Evolutionary conservation across 1,284 basidiomycete genomes (phyloP), one percentile per base, ranked within the genome.

Genomic region (Schizophyllum commune): DNA sequence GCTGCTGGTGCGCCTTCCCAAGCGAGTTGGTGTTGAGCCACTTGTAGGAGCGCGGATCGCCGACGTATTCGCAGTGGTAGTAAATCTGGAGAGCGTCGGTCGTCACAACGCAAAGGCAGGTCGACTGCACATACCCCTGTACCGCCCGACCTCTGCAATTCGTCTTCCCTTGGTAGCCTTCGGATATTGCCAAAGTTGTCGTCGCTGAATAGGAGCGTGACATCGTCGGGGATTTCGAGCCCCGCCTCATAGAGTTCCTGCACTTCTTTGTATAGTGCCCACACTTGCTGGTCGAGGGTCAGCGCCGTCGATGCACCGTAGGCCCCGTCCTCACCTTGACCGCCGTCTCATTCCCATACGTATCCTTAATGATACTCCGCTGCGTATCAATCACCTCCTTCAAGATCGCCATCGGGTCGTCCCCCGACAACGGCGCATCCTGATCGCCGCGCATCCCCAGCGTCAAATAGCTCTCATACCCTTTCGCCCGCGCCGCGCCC

Each of bases 191-290:
- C 63, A 55, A 55, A 64, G 52, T 84, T 85, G 68, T 86, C 84
- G 63, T 86, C 84, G 1, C 82, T 73, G 83, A 83, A 86, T 21
- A 86, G 72, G 6, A 86, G 71, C 11, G 81, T 80, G 21, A 86
- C 76, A 66, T 84, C 82, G 58, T 84, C 83, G 0, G 80, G 79
- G 6, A 82, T 78, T 21, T 74, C 72, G 72, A 87, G 73, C 2
- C 84, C 85, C 61, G 82, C 76, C 55, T 85, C 83, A 67, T 85
- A 89, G 69, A 86, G 88, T 0, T 80, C 83, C 67, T 86, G 81
- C 20, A 89, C 87, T 66, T 88, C 86, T 69, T 86, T 86, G 67
- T 83, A 87, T 1, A 88, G 74, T 33, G 81, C 77, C 85, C 86
- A 88, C 53, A 87, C 76, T 69, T 89, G 86, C 1, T 84, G 84